These are phyloP conservation scores for Phytophthora tentaculata DNA, from an alignment of 352 stramenopile species.

Conservation along the genomic window DNA sequence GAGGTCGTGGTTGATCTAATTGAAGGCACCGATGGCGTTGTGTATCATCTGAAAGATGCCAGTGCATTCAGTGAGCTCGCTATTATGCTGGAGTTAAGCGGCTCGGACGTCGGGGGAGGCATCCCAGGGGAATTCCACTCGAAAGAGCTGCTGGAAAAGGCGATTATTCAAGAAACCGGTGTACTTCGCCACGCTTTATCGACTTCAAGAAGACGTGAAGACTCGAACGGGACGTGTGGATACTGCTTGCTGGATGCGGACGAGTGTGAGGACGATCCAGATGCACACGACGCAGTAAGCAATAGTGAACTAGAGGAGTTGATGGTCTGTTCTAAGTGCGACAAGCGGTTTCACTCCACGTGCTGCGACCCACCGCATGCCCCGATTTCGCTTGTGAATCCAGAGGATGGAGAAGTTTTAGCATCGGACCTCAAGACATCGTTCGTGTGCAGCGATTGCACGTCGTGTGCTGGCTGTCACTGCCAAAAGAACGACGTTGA, in stretches of 20 bases:
- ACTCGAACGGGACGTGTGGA: constrained; percentile 21
- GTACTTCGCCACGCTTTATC: constrained; percentile 5
- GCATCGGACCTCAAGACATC: constrained; percentile 68
- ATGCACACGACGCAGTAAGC: constrained; percentile 10
- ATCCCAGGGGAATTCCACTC: constrained; percentile 43
- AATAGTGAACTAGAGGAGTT: constrained; percentile 40
- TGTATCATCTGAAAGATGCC: constrained; percentile 34
- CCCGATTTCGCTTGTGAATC: constrained; percentile 56
- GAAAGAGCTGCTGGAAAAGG: constrained; percentile 47
- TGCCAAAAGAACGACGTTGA: constrained; percentile 12
- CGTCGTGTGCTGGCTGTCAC: constrained; percentile 66
- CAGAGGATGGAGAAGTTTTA: constrained; percentile 61
- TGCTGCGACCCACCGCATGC: constrained; percentile 83
- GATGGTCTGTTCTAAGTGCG: constrained; percentile 64
- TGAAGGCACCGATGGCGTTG: constrained; percentile 24
- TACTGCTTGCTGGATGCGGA: constrained; percentile 35
- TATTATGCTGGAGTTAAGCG: constrained; percentile 39
- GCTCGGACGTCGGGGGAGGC: constrained; percentile 27
- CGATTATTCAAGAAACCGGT: constrained; percentile 39
- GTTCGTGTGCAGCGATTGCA: constrained; percentile 76
- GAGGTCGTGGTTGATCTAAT: constrained; percentile 33
- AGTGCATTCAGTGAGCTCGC: constrained; percentile 37
- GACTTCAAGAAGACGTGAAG: background rate
- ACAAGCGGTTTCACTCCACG: constrained; percentile 59
- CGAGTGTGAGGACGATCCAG: constrained; percentile 19